phyloP scores from a whole-genome alignment of 495 filamentous ascomycete species.

The Thermothielavioides terrestris region DNA sequence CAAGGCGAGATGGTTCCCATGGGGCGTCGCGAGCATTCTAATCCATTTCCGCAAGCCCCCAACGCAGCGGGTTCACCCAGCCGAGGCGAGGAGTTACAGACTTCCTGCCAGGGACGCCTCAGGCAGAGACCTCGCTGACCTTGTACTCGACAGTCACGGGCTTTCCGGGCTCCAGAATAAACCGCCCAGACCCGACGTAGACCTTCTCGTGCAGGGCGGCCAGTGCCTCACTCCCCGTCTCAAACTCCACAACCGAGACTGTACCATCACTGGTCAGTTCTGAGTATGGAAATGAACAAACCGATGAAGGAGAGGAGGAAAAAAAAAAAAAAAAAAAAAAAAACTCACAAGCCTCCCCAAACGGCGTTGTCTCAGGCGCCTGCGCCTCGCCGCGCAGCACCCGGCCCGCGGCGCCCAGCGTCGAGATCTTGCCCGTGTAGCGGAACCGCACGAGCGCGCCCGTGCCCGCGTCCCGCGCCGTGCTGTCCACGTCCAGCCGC shows the following conservation, averaged over 20 bases:
- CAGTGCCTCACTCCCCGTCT: conserved; percentile 44
- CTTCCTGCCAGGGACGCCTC: not conserved
- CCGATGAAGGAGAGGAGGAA: not conserved
- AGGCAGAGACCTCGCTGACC: conserved; percentile 44
- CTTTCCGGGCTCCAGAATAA: conserved; percentile 47
- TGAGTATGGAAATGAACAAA: too few relatives aligned
- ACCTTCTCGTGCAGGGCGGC: conserved; percentile 44
- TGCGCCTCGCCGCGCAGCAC: conserved; percentile 38
- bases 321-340: not conserved
- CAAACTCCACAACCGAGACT: conserved; percentile 49
- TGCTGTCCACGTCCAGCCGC: conserved; percentile 44
- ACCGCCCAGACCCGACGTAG: conserved; percentile 48
- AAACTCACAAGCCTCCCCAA: conserved; percentile 49
- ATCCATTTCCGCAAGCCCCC: too few relatives aligned
- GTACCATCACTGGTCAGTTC: not conserved
- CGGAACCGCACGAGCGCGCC: conserved; percentile 37
- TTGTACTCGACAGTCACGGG: conserved; percentile 50
- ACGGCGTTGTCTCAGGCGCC: conserved; percentile 45
- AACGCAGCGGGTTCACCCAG: too few relatives aligned
- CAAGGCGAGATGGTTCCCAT: too few relatives aligned
- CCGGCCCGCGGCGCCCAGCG: conserved; percentile 30
- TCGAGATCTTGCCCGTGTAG: conserved; percentile 43
- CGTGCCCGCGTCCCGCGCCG: conserved; percentile 33
- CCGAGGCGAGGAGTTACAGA: too few relatives aligned
- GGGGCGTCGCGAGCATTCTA: too few relatives aligned